Conservation (phyloP, 305 asterid genomes). For the Stenogyne calaminthoides region DNA sequence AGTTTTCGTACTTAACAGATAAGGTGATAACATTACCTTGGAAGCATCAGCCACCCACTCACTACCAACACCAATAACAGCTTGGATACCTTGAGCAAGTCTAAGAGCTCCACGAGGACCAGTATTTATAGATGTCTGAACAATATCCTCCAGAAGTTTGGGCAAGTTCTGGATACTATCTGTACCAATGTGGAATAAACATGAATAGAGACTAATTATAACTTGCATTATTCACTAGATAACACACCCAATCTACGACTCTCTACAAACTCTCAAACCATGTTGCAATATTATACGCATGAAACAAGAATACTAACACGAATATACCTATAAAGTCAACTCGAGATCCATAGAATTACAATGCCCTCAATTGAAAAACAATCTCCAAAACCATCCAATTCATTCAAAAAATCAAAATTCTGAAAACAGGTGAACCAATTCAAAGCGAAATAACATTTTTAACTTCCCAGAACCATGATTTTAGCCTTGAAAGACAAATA, state of each 20-base stretch:
- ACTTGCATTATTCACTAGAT: not conserved
- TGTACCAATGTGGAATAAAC: slow-evolving; percentile 34
- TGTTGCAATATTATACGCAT: not conserved
- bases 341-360: not conserved
- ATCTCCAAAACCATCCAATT: not conserved
- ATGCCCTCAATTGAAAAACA: not conserved
- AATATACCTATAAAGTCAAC: not conserved
- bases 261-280: not conserved
- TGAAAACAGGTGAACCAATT: not conserved
- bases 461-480: not conserved
- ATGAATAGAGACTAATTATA: not conserved
- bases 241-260: not conserved
- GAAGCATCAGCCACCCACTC: slow-evolving; percentile 94
- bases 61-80: slow-evolving; percentile 88
- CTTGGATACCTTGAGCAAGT: slow-evolving; percentile 97
- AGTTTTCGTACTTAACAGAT: slow-evolving; percentile 1
- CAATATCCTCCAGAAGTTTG: slow-evolving; percentile 84
- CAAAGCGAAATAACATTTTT: not conserved
- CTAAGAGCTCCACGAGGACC: slow-evolving; percentile 96
- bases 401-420: not conserved
- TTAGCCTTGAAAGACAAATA: not conserved
- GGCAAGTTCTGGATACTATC: slow-evolving; percentile 84
- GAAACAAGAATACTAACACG: not conserved
- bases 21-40: slow-evolving; percentile 49
- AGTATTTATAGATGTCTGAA: slow-evolving; percentile 87